These are phyloP conservation scores for Ophiosphaerella herpotricha DNA, from an alignment of 2,329 filamentous ascomycete genomes.

Conservation along the genomic window DNA sequence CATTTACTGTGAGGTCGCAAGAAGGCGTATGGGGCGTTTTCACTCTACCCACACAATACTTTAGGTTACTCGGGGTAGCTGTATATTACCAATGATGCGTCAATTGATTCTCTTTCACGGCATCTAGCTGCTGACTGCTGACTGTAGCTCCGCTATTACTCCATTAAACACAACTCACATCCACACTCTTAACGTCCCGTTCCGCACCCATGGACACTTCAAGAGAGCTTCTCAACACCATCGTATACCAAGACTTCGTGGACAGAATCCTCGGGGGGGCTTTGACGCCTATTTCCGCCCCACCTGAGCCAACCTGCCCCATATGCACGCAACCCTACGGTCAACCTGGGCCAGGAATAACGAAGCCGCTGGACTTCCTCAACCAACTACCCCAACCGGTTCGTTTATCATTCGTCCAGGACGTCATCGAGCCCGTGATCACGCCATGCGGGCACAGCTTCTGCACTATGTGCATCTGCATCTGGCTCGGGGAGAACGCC, in stretches of 20 bases:
- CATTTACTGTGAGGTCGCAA: no score
- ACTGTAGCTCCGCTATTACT: no score
- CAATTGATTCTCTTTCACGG: no score
- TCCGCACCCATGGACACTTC: not conserved
- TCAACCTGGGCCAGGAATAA: not conserved
- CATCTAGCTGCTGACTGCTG: no score
- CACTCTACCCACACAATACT: no score
- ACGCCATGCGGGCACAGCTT: slow-evolving; percentile 6
- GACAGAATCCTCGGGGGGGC: not conserved
- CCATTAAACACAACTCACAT: not conserved
- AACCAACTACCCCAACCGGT: slow-evolving; percentile 1
- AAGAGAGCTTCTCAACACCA: not conserved
- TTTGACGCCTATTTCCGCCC: not conserved
- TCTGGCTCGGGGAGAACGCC: not conserved
- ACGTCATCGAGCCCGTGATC: not conserved
- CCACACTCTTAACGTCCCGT: not conserved
- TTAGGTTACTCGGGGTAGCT: no score
- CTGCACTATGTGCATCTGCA: slow-evolving; percentile 4
- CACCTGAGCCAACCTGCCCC: not conserved
- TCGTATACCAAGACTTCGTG: slow-evolving; percentile 4
- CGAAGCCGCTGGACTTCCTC: not conserved
- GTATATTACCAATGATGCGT: no score
- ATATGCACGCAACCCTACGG: slow-evolving; percentile 1
- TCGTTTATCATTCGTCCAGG: not conserved
- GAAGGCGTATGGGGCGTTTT: no score